These are phyloP conservation scores for Colletotrichum cordylinicola DNA, from an alignment of 2,329 filamentous ascomycete species.

Conservation along the genomic window DNA sequence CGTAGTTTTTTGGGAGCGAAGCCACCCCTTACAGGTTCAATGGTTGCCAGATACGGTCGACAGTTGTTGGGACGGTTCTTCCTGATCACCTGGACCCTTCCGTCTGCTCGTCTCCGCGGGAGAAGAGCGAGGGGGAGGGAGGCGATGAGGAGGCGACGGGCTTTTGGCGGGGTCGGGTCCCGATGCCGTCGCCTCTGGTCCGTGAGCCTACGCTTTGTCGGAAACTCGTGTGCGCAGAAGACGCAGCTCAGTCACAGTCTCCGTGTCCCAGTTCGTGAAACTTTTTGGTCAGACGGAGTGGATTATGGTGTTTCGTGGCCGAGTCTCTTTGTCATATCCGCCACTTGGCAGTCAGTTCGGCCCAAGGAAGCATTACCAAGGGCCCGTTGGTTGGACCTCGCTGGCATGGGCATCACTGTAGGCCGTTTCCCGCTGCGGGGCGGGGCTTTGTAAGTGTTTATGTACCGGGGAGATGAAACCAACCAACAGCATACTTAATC, in stretches of 20 bases:
- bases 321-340: neutral
- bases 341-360: neutral
- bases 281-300: neutral
- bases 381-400: neutral
- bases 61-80: neutral
- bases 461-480: neutral
- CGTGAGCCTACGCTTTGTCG: constrained; percentile 9
- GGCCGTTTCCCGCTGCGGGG: neutral
- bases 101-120: neutral
- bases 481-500: neutral
- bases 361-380: neutral
- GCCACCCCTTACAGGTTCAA: neutral
- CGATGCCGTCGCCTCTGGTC: neutral
- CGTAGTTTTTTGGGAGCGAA: neutral
- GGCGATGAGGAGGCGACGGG: neutral
- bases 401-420: neutral
- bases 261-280: neutral
- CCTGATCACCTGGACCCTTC: neutral
- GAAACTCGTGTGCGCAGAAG: neutral
- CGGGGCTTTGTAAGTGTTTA: neutral
- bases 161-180: neutral
- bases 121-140: neutral
- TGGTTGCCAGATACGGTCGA: neutral
- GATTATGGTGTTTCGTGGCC: constrained; percentile 3
- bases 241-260: neutral